These are phyloP conservation scores for Caulochytrium protostelioides DNA, from an alignment of 371 early-diverging fungal genomes.

Conservation along the genomic window DNA sequence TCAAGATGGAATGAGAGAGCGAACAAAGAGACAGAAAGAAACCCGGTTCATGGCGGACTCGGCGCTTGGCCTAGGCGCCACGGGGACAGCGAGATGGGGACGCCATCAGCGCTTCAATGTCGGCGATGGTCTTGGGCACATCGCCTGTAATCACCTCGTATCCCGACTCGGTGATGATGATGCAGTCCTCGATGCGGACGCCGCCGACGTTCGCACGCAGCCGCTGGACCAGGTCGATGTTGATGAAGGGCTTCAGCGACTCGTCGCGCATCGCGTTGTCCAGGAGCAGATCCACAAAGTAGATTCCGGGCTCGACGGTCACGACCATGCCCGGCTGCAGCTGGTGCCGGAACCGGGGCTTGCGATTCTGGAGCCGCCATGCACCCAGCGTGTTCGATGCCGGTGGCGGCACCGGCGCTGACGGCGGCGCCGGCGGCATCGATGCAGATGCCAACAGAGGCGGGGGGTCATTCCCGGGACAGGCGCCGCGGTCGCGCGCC, in stretches of 20 bases:
- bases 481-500: no score
- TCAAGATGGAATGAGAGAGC: no score
- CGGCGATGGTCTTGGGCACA: slow-evolving; percentile 16
- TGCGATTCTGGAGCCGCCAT: no score
- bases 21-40: no score
- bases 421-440: slow-evolving; percentile 78
- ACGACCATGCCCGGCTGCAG: slow-evolving; percentile 57
- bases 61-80: no score
- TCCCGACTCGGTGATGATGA: slow-evolving; percentile 26
- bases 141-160: slow-evolving; percentile 14
- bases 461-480: no score
- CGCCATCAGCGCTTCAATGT: slow-evolving; percentile 16
- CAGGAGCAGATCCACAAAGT: slow-evolving; percentile 22
- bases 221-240: slow-evolving; percentile 41
- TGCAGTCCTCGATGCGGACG: slow-evolving; percentile 79
- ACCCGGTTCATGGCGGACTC: no score
- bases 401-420: slow-evolving; percentile 51
- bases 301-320: slow-evolving; percentile 75
- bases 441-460: no score
- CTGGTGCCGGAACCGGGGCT: slow-evolving; percentile 63
- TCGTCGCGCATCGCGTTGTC: slow-evolving; percentile 13
- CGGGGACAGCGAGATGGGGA: no score
- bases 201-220: slow-evolving; percentile 58
- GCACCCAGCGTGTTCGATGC: slow-evolving; percentile 59
- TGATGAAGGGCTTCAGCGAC: no score